A percentile compares a stretch with the other conserved stretches of the same genome.
These are phyloP conservation scores for Saccharata proteae DNA, from an alignment of 2,329 filamentous ascomycete species.

Conservation along the genomic window DNA sequence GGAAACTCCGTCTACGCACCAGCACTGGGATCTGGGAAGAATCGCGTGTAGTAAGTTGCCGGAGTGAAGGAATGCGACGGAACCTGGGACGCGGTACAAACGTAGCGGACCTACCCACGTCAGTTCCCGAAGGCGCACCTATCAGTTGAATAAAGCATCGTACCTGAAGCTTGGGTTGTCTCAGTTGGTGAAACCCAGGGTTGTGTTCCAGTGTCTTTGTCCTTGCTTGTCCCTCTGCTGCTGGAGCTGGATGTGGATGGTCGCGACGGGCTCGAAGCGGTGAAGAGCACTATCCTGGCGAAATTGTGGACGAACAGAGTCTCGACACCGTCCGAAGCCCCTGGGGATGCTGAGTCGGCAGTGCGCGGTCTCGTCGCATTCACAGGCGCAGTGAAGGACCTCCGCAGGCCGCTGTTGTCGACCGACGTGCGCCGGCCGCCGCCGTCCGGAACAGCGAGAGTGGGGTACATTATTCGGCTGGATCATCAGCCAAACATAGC, in stretches of 20 bases:
- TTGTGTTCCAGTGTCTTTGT: constrained; percentile 47
- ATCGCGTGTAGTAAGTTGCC: constrained; percentile 76
- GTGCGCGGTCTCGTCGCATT: too few relatives aligned
- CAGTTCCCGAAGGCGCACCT: constrained; percentile 3
- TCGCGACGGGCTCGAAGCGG: constrained; percentile 19
- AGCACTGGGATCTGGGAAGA: constrained; percentile 79
- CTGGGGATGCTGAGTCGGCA: constrained; percentile 19
- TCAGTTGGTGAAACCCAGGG: constrained; percentile 67
- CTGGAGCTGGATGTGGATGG: constrained; percentile 24
- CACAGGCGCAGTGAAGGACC: too few relatives aligned
- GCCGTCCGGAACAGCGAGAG: too few relatives aligned
- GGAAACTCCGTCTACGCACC: constrained; percentile 76
- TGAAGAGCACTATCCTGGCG: constrained; percentile 59
- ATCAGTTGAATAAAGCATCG: constrained; percentile 19
- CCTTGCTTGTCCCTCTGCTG: constrained; percentile 15
- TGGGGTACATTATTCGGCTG: too few relatives aligned
- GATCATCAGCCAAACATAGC: too few relatives aligned
- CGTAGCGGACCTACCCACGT: constrained; percentile 50
- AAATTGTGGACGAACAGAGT: constrained; percentile 63
- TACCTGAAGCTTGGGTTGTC: constrained; percentile 68
- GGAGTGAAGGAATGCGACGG: constrained; percentile 79
- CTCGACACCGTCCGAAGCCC: constrained; percentile 42
- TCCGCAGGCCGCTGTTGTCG: too few relatives aligned
- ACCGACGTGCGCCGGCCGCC: too few relatives aligned
- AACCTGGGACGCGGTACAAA: constrained; percentile 77